Evolutionary conservation across 345 rosid species (phyloP), one percentile per base, ranked within the genome.

Genomic region (Crucihimalaya himalaica): DNA sequence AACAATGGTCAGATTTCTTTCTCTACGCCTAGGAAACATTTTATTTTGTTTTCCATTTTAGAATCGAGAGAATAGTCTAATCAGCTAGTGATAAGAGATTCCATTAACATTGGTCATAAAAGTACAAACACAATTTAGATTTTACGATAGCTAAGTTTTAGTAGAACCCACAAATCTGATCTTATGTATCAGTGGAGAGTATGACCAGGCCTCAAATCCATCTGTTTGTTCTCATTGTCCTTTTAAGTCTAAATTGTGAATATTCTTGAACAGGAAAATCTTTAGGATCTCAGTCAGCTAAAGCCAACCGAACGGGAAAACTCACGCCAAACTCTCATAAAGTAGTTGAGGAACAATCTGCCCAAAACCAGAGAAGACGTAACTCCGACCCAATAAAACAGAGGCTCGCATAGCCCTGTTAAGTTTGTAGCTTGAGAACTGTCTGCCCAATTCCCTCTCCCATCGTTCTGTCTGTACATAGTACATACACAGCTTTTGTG

Each of bases 1-100:
- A 90, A 76, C 78, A 82, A 23, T 37, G 90, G 97, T 92, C 64
- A 77, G 83, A 60, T 73, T 58, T 29, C 79, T 71, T 32, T 68
- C 31, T 42, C 51, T 19, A 19, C 0, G 32, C 25, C 14, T 50
- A 40, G 15, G 45, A 40, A 37, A 5, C 66, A 64, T 2, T 34
- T 73, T 48, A 31, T 55, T 70, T 20, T 9, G 10, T 54, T 27
- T 16, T 32, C 2, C 25, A n/a, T 8, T 43, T 14, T 20, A 20
- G 2, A 23, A 20, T 28, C 10, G 45, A 11, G 54, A 3, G 35
- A 52, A 40, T 29, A 15, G 70, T 40, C 15, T 51, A 39, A 37
- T 71, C 52, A 61, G 64, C 11, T 42, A 31, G 10, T 59, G 56
- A 46, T 32, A 11, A 23, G 19, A 23, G 9, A 34, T 34, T 34